These are phyloP conservation scores for Pythium biforme DNA, from an alignment of 352 stramenopile species.

Conservation along the genomic window DNA sequence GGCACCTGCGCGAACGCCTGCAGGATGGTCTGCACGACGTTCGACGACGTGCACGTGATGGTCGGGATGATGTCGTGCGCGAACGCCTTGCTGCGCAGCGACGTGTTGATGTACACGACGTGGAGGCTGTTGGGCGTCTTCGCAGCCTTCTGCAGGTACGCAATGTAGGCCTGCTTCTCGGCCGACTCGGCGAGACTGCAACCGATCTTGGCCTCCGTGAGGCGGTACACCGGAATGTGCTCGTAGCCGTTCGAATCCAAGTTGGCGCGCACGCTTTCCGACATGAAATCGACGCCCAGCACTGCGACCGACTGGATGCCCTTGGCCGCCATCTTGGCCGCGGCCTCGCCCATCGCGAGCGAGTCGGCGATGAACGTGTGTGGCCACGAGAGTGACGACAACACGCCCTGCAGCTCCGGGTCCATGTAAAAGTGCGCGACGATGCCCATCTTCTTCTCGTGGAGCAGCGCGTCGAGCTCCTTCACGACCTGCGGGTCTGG, in stretches of 20 bases:
- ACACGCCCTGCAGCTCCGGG: slow-evolving; percentile 92
- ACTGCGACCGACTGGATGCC: slow-evolving; percentile 91
- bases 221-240: slow-evolving; percentile 94
- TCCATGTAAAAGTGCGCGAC: slow-evolving; percentile 99
- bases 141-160: slow-evolving; percentile 90
- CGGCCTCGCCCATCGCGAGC: slow-evolving; percentile 96
- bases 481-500: slow-evolving; percentile 86
- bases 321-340: slow-evolving; percentile 92
- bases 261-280: slow-evolving; percentile 94
- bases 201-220: slow-evolving; percentile 91
- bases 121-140: slow-evolving; percentile 92
- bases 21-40: slow-evolving; percentile 96
- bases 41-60: slow-evolving; percentile 96
- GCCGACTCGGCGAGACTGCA: slow-evolving; percentile 95
- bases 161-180: slow-evolving; percentile 91
- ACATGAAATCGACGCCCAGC: slow-evolving; percentile 98
- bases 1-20: slow-evolving; percentile 92
- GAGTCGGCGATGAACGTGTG: slow-evolving; percentile 96
- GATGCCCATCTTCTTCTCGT: slow-evolving; percentile 94
- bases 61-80: slow-evolving; percentile 93
- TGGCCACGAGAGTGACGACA: slow-evolving; percentile 82
- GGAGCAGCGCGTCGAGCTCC: slow-evolving; percentile 81
- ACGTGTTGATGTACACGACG: slow-evolving; percentile 99
- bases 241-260: slow-evolving; percentile 90
- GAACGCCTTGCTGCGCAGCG: slow-evolving; percentile 95